These are phyloP conservation scores for Neocatenulostroma microsporum DNA, from an alignment of 2,329 filamentous ascomycete genomes.

Conservation along the genomic window DNA sequence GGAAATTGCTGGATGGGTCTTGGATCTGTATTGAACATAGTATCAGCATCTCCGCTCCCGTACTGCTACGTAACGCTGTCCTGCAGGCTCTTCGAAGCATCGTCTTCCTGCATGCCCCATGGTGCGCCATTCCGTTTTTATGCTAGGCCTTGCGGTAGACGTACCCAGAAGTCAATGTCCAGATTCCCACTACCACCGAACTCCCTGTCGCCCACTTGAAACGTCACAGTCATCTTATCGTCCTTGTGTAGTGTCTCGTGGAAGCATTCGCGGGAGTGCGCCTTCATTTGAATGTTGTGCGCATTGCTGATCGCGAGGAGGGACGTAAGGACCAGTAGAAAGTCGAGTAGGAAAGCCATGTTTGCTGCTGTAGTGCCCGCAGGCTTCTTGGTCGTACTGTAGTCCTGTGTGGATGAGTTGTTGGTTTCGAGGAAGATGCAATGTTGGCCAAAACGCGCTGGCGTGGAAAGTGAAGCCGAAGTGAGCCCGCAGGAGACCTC, in stretches of 20 bases:
- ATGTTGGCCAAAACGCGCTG: too few relatives aligned
- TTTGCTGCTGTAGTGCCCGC: too few relatives aligned
- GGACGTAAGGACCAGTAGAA: slow-evolving; percentile 43
- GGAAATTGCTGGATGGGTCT: slow-evolving; percentile 66
- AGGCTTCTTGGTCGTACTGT: too few relatives aligned
- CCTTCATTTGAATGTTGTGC: slow-evolving; percentile 92
- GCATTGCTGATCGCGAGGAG: slow-evolving; percentile 60
- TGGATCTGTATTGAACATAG: slow-evolving; percentile 69
- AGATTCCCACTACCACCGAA: slow-evolving; percentile 91
- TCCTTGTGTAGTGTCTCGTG: slow-evolving; percentile 86
- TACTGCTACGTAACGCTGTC: too few relatives aligned
- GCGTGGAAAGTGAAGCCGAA: too few relatives aligned
- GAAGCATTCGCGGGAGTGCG: slow-evolving; percentile 95
- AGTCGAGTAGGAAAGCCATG: slow-evolving; percentile 29
- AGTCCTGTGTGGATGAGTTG: too few relatives aligned
- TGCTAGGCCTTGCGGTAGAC: slow-evolving; percentile 28
- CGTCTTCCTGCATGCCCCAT: too few relatives aligned
- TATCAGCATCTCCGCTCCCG: too few relatives aligned
- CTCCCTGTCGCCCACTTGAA: slow-evolving; percentile 94
- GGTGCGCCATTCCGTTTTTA: not conserved
- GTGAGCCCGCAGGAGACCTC: too few relatives aligned
- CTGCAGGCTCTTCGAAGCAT: too few relatives aligned
- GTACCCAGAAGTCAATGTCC: slow-evolving; percentile 97
- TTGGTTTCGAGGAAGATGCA: too few relatives aligned
- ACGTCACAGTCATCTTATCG: slow-evolving; percentile 97